Evolutionary conservation across 2,329 filamentous ascomycete genomes (phyloP), one percentile per base, ranked within the genome.

Genomic region (Scedosporium aurantiacum): DNA sequence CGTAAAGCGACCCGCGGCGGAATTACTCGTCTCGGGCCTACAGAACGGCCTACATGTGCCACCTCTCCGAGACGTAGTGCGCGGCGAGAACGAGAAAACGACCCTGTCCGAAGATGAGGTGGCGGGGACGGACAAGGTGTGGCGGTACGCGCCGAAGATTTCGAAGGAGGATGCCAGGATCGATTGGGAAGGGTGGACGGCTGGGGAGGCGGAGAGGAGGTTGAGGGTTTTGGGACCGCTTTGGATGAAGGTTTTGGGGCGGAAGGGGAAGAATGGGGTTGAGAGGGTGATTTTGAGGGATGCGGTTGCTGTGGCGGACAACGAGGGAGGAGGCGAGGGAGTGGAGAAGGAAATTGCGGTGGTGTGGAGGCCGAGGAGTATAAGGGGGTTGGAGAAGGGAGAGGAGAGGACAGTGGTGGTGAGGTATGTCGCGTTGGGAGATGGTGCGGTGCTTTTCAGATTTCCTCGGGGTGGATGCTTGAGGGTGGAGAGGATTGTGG

Each of bases 141-240:
- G 72, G 2, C 62, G 61, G 27, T 81, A 87, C 67, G 93, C 93
- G 1, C 82, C 84, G 1, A 96, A 96, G 70, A 83, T 96, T 63
- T 82, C 74, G 1, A 82, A 86, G 61, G 73, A 78, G 5, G 84
- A 93, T 66, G 75, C 78, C 1, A 80, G 84, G 63, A 73, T 96
- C 6, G 74, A 85, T 63, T 90, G 87, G 80, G 54, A 52, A 0
- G 55, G 65, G 3, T 84, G 83, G 78, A 74, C 75, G 0, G 74
- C 78, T n/a, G 72, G 76, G 2, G 78, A 83, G 1, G 79, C 92
- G 16, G 69, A 75, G 5, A 76, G 80, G 4, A 78, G 82, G 4
- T 75, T 82, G 58, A 78, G 80, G 7, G 85, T 87, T 0, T 74
- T 93, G 14, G 86, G 85, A 0, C 75, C 83, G 4, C 71, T 90